phyloP scores from a whole-genome alignment of 2,329 filamentous ascomycete species.

The Aspergillus sp. region DNA sequence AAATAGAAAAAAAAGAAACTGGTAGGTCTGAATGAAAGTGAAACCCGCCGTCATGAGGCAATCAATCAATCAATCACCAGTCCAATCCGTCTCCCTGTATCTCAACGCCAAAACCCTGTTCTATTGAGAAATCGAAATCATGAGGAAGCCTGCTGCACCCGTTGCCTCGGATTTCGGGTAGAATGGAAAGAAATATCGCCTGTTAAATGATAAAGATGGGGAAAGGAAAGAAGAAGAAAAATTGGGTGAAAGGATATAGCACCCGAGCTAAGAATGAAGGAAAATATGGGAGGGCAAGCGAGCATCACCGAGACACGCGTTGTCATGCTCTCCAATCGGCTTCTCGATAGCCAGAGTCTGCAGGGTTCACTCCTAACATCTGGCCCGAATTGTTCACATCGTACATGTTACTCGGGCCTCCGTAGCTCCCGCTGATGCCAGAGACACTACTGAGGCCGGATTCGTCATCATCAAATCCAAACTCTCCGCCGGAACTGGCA shows the following conservation, averaged over 20 bases:
- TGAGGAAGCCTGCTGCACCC: neutral
- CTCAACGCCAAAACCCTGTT: slow-evolving; percentile 29
- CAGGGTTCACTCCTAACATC: slow-evolving; percentile 33
- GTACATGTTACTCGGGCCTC: slow-evolving; percentile 35
- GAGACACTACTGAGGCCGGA: slow-evolving; percentile 38
- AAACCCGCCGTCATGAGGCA: slow-evolving; percentile 7
- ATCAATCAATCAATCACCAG: slow-evolving; percentile 5
- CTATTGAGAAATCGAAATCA: slow-evolving; percentile 19
- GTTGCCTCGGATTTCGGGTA: neutral
- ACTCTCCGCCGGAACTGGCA: slow-evolving; percentile 47
- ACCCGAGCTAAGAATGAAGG: neutral
- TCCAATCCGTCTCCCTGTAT: slow-evolving; percentile 18
- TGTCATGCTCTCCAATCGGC: slow-evolving; percentile 32
- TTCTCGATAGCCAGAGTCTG: slow-evolving; percentile 29
- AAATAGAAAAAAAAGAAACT: slow-evolving; percentile 1
- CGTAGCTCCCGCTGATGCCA: slow-evolving; percentile 39
- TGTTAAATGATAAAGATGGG: neutral
- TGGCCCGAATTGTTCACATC: slow-evolving; percentile 27
- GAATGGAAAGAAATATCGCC: neutral
- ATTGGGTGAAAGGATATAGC: neutral
- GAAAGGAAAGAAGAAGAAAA: neutral
- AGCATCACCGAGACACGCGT: neutral
- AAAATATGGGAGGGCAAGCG: slow-evolving; percentile 2
- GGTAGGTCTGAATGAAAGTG: slow-evolving; percentile 10
- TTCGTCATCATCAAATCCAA: slow-evolving; percentile 47